Evolutionary conservation across 306 rosid genomes (phyloP).

Genomic region (Trifolium subterraneum): DNA sequence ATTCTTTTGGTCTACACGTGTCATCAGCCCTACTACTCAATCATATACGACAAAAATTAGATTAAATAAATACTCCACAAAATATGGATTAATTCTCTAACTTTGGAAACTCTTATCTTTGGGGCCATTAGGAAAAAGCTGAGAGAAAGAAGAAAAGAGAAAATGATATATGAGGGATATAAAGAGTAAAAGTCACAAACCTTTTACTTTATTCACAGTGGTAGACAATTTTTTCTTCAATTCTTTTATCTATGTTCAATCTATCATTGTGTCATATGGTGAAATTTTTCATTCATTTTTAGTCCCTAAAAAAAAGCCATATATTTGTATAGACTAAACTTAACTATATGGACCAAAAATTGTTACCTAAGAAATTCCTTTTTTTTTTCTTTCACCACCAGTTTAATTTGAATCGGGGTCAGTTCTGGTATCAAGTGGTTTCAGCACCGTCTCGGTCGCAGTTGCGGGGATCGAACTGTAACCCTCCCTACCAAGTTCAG

Average conservation of each 20-base stretch:
- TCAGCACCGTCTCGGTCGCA: too few relatives aligned
- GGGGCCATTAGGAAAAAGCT: background rate
- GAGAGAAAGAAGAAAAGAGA: background rate
- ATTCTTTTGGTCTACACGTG: background rate
- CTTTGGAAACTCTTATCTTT: background rate
- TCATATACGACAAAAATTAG: background rate
- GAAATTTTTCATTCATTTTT: background rate
- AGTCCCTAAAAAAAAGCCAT: background rate
- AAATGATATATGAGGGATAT: background rate
- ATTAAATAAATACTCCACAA: too few relatives aligned
- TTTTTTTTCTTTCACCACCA: too few relatives aligned
- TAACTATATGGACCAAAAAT: too few relatives aligned
- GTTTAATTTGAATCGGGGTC: too few relatives aligned
- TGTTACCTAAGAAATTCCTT: too few relatives aligned
- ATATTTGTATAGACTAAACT: too few relatives aligned
- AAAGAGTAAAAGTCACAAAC: background rate
- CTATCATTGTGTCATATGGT: background rate
- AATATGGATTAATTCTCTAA: background rate
- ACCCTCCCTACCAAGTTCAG: too few relatives aligned
- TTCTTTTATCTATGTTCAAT: background rate
- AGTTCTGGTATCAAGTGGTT: too few relatives aligned
- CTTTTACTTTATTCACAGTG: background rate
- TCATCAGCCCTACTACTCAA: background rate
- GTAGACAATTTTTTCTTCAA: background rate
- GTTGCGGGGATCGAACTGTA: too few relatives aligned